Evolutionary conservation across 1,139 yeast genomes (phyloP).

Genomic region (Spencermartinsiella ligniputridi): DNA sequence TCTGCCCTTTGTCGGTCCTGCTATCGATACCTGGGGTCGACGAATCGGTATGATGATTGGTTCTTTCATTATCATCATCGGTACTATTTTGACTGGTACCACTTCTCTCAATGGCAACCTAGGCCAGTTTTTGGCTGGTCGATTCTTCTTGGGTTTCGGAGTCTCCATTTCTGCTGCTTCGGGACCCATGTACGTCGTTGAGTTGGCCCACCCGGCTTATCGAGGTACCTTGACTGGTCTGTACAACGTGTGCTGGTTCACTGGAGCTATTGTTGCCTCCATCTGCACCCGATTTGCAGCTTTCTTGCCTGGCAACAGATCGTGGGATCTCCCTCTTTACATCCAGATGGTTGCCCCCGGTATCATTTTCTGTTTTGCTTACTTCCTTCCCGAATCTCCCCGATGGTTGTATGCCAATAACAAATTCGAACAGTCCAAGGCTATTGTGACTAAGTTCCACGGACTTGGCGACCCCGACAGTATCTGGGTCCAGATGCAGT

Average conservation of each 20-base stretch:
- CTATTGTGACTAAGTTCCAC: constrained; percentile 18
- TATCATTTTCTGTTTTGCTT: constrained; percentile 49
- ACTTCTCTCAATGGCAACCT: constrained; percentile 3
- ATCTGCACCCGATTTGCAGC: constrained; percentile 42
- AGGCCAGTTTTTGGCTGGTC: constrained; percentile 19
- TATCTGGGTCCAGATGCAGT: constrained; percentile 9
- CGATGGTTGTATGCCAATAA: constrained; percentile 52
- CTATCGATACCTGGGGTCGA: constrained; percentile 16
- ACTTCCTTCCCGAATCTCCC: constrained; percentile 65
- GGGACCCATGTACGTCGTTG: constrained; percentile 21
- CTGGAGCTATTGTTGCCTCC: constrained; percentile 47
- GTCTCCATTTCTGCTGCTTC: constrained; percentile 19
- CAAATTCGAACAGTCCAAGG: constrained; percentile 42
- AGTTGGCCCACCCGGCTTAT: constrained; percentile 31
- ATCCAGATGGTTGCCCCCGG: constrained; percentile 40
- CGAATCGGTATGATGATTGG: constrained; percentile 22
- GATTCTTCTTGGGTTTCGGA: constrained; percentile 24
- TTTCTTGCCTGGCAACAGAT: constrained; percentile 25
- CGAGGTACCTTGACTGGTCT: constrained; percentile 42
- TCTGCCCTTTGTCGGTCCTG: constrained; percentile 7
- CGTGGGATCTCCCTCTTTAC: constrained; percentile 47
- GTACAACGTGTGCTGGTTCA: constrained; percentile 39
- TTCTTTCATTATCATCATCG: constrained; percentile 24
- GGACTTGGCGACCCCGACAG: constrained; percentile 13
- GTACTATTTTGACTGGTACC: constrained; percentile 19